These are phyloP conservation scores for Tylopilus intermedius DNA, from an alignment of 768 basidiomycete species.

Conservation along the genomic window DNA sequence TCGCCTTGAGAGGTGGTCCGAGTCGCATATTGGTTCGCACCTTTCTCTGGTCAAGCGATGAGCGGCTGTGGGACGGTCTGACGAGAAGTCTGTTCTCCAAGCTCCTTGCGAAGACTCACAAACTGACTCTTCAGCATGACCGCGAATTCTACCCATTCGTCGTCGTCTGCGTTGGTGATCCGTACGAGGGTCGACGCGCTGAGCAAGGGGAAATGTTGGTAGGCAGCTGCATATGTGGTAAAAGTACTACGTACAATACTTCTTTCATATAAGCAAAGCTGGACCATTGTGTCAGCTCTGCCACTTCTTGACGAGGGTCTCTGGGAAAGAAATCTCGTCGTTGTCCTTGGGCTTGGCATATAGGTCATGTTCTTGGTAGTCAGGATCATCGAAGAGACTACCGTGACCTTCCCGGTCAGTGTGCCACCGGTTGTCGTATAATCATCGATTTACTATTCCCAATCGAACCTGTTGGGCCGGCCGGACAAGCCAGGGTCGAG, in stretches of 20 bases:
- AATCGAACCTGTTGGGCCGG: conserved; percentile 80
- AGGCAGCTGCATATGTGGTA: not conserved
- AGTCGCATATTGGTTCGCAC: not conserved
- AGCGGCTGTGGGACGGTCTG: not conserved
- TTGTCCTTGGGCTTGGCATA: conserved; percentile 63
- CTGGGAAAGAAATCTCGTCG: conserved; percentile 60
- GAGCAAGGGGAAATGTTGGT: not conserved
- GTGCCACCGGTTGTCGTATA: not conserved
- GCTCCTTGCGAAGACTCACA: conserved; percentile 56
- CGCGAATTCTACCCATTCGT: conserved; percentile 48
- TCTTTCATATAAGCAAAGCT: conserved; percentile 89
- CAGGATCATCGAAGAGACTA: conserved; percentile 72
- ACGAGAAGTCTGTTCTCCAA: conserved; percentile 41
- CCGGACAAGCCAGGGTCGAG: conserved; percentile 73
- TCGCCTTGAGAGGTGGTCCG: conserved; percentile 1
- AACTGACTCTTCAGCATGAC: conserved; percentile 54
- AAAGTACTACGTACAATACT: conserved; percentile 59
- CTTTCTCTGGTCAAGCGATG: no score
- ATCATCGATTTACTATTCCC: conserved; percentile 63
- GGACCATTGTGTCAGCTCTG: conserved; percentile 57
- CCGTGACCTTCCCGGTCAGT: not conserved
- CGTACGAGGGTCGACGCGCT: conserved; percentile 74
- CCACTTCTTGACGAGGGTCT: conserved; percentile 56
- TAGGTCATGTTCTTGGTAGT: conserved; percentile 53
- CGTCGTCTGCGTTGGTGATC: conserved; percentile 48